phyloP scores from a whole-genome alignment of 2,329 filamentous ascomycete genomes.

The Canariomyces notabilis region DNA sequence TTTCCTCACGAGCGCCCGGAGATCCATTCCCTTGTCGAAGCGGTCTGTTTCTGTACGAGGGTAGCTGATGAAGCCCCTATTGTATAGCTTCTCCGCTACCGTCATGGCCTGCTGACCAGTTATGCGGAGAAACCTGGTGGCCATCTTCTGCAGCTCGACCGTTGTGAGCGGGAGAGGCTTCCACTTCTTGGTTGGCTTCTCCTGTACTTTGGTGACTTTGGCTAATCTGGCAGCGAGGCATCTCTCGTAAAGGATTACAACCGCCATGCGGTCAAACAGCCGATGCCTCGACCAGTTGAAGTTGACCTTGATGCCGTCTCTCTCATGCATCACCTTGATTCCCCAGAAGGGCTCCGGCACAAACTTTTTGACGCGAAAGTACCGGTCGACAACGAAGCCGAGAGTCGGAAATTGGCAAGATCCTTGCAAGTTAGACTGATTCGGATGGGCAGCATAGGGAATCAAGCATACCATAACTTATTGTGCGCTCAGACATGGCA shows the following conservation, averaged over 20 bases:
- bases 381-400: conserved; percentile 94
- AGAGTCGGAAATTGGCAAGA: conserved; percentile 97
- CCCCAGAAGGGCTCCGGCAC: conserved; percentile 89
- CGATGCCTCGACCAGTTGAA: conserved; percentile 80
- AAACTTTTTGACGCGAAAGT: conserved; percentile 90
- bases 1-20: conserved; percentile 74
- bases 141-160: conserved; percentile 93
- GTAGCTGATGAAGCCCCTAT: conserved; percentile 94
- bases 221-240: conserved; percentile 73
- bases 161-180: conserved; percentile 91
- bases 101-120: conserved; percentile 87
- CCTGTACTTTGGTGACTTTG: conserved; percentile 76
- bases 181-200: conserved; percentile 91
- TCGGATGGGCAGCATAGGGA: neutral
- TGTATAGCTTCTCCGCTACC: conserved; percentile 81
- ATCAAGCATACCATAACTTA: conserved; percentile 69
- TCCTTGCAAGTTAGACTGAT: conserved; percentile 38
- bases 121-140: conserved; percentile 83
- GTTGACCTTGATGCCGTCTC: conserved; percentile 71
- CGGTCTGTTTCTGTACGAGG: conserved; percentile 95
- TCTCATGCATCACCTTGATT: conserved; percentile 76
- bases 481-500: conserved; percentile 56
- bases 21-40: conserved; percentile 85
- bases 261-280: conserved; percentile 81
- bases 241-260: conserved; percentile 77